Evolutionary conservation across 2,329 filamentous ascomycete genomes (phyloP).

Genomic region (Trichoderma sp.): DNA sequence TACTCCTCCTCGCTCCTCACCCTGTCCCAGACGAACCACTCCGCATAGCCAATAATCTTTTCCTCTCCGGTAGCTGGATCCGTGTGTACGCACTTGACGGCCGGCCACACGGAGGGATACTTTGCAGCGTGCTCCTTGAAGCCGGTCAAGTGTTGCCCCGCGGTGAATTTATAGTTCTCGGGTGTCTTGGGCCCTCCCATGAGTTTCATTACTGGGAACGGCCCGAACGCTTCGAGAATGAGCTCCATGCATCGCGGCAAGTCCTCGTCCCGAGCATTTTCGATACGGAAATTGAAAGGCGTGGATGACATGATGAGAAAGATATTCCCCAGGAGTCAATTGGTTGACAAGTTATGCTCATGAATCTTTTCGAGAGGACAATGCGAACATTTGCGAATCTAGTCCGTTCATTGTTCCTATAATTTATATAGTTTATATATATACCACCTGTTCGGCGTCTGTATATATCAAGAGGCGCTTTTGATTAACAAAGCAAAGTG

Average conservation of each 20-base stretch:
- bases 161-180: constrained; percentile 8
- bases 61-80: constrained; percentile 9
- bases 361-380: not conserved
- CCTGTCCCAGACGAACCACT: constrained; percentile 28
- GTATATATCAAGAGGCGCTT: not conserved
- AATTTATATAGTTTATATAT: not conserved
- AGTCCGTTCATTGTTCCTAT: too few species aligned
- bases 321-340: not conserved
- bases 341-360: not conserved
- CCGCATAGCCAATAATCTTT: constrained; percentile 27
- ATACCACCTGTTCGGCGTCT: not conserved
- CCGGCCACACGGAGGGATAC: constrained; percentile 23
- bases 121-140: constrained; percentile 19
- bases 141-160: constrained; percentile 1
- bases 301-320: not conserved
- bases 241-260: constrained; percentile 29
- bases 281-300: constrained; percentile 6
- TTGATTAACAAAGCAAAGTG: not conserved
- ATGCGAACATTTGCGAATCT: not conserved
- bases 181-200: constrained; percentile 17
- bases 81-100: constrained; percentile 26
- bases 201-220: constrained; percentile 12
- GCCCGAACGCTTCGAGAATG: constrained; percentile 12
- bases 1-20: constrained; percentile 21
- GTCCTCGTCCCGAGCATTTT: constrained; percentile 27